A percentile compares a stretch with the other conserved stretches of the same genome.
Conservation (phyloP, 2,329 filamentous ascomycete genomes). For the Celoporthe dispersa region DNA sequence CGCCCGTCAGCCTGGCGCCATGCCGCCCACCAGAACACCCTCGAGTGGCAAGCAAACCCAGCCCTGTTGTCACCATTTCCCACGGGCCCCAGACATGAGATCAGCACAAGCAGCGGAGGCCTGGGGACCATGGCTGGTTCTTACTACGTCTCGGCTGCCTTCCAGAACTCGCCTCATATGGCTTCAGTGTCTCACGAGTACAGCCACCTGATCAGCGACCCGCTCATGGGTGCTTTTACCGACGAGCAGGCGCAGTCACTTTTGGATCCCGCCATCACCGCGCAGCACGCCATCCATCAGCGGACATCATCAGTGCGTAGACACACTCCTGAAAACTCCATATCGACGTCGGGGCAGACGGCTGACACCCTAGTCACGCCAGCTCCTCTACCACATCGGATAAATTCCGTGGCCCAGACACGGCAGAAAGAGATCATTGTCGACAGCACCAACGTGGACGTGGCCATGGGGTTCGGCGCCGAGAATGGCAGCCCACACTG, state of each 20-base stretch:
- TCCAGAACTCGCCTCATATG: constrained; percentile 36
- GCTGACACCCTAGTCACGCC: constrained; percentile 55
- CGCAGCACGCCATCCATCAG: constrained; percentile 38
- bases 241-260: constrained; percentile 40
- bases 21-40: constrained; percentile 34
- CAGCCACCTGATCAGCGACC: constrained; percentile 41
- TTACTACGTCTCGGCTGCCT: constrained; percentile 37
- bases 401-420: constrained; percentile 43
- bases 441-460: constrained; percentile 21
- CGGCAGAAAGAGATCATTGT: constrained; percentile 48
- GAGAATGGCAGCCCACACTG: constrained; percentile 21
- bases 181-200: constrained; percentile 40
- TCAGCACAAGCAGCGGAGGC: constrained; percentile 29
- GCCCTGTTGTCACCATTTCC: constrained; percentile 37
- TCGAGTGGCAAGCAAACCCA: constrained; percentile 38
- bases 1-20: constrained; percentile 34
- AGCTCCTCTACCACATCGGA: constrained; percentile 43
- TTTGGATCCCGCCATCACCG: constrained; percentile 24
- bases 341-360: constrained; percentile 48
- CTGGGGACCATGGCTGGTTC: constrained; percentile 36
- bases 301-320: constrained; percentile 53
- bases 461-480: constrained; percentile 6
- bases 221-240: constrained; percentile 42
- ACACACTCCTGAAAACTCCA: constrained; percentile 51
- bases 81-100: constrained; percentile 26